Evolutionary conservation across 345 rosid genomes (phyloP).

Genomic region (Citrus australasica): DNA sequence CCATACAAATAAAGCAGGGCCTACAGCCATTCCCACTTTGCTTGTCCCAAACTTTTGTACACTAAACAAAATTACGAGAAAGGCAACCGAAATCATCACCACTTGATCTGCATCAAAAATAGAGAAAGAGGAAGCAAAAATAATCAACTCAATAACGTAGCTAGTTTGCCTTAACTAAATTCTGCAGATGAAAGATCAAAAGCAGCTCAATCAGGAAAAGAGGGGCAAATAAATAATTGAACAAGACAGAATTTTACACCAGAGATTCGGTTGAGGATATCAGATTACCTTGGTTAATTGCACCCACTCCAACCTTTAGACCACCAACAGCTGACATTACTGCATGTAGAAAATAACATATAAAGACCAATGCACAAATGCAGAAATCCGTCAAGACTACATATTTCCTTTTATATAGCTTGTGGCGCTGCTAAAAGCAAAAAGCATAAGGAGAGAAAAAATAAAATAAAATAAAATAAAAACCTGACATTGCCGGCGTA

Average conservation of each 20-base stretch:
- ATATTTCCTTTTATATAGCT: not conserved
- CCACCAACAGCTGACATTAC: slow-evolving; percentile 98
- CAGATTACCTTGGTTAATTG: slow-evolving; percentile 69
- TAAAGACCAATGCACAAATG: slow-evolving; percentile 3
- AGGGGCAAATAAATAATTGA: slow-evolving; percentile 2
- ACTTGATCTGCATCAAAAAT: slow-evolving; percentile 74
- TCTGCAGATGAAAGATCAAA: slow-evolving; percentile 4
- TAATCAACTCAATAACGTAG: slow-evolving; percentile 20
- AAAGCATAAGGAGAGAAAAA: not conserved
- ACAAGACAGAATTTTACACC: not conserved
- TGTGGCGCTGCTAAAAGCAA: not conserved
- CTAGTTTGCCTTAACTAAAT: slow-evolving; percentile 1
- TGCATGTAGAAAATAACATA: slow-evolving; percentile 38
- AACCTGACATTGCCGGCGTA: slow-evolving; percentile 99
- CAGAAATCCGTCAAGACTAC: not conserved
- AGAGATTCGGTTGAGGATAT: not conserved
- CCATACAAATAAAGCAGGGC: slow-evolving; percentile 96
- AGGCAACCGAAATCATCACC: slow-evolving; percentile 89
- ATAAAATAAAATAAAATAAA: slow-evolving; percentile 3
- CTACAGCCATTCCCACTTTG: slow-evolving; percentile 91
- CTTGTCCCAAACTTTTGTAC: slow-evolving; percentile 98
- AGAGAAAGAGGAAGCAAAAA: slow-evolving; percentile 18
- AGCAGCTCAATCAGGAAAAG: not conserved
- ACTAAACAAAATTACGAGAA: slow-evolving; percentile 86
- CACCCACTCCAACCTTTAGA: slow-evolving; percentile 75